Conservation (phyloP, 2,329 filamentous ascomycete genomes). For the Fusarium sp. region DNA sequence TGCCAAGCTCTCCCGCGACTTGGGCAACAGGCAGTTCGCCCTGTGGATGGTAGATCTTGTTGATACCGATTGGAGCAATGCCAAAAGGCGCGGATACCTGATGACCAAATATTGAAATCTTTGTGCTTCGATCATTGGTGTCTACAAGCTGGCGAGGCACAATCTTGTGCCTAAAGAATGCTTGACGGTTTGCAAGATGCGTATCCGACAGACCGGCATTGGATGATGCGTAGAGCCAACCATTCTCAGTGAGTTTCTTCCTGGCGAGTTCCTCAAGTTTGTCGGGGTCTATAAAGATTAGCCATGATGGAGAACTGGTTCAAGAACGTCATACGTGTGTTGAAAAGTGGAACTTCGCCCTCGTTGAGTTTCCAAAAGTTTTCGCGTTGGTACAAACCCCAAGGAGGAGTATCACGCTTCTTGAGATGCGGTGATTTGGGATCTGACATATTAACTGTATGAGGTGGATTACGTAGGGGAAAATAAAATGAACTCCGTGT, state of each 20-base stretch:
- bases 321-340: constrained; percentile 7
- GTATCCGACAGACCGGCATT: constrained; percentile 20
- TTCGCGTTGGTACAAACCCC: constrained; percentile 20
- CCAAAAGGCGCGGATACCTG: constrained; percentile 19
- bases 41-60: constrained; percentile 23
- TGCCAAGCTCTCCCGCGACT: constrained; percentile 9
- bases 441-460: constrained; percentile 1
- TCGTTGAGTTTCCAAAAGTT: constrained; percentile 23
- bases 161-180: constrained; percentile 21
- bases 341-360: constrained; percentile 17
- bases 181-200: constrained; percentile 12
- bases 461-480: fast-evolving
- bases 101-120: constrained; percentile 1
- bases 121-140: constrained; percentile 1
- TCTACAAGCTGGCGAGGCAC: constrained; percentile 18
- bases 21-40: constrained; percentile 21
- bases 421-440: constrained; percentile 6
- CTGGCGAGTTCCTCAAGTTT: constrained; percentile 16
- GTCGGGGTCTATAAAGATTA: not conserved
- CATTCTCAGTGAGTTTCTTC: constrained; percentile 18
- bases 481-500: no score
- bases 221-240: constrained; percentile 16
- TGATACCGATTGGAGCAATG: constrained; percentile 16
- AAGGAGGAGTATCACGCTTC: constrained; percentile 10
- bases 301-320: fast-evolving